A percentile compares a stretch with the other conserved stretches of the same genome.
These are phyloP conservation scores for Oryza glumipatula DNA, from an alignment of 176 grass and related monocot species.

Conservation along the genomic window DNA sequence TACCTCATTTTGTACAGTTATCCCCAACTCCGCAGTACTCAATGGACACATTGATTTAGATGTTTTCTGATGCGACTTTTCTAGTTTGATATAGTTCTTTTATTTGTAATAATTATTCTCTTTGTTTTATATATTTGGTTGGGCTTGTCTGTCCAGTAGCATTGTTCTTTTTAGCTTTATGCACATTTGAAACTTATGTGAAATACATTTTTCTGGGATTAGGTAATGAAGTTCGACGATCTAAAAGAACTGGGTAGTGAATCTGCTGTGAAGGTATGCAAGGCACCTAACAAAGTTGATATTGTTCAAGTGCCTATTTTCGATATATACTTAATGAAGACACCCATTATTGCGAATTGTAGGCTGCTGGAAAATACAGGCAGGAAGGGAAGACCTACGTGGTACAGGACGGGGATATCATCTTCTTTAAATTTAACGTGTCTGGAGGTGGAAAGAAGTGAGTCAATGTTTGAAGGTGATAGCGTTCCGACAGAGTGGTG, in stretches of 20 bases:
- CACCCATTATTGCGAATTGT: not conserved
- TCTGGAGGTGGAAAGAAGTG: constrained; percentile 97
- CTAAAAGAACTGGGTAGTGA: constrained; percentile 87
- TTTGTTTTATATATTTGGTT: not conserved
- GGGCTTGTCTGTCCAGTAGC: not conserved
- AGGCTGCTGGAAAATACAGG: constrained; percentile 96
- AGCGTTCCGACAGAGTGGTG: not conserved
- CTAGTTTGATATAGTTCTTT: constrained; percentile 4
- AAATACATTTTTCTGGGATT: constrained; percentile 20
- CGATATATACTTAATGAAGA: not conserved
- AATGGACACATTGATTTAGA: constrained; percentile 3
- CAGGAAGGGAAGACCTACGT: constrained; percentile 99
- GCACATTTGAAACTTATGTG: constrained; percentile 10
- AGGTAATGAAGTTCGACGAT: constrained; percentile 99
- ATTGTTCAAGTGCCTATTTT: not conserved
- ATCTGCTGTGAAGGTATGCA: constrained; percentile 83
- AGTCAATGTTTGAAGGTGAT: constrained; percentile 7
- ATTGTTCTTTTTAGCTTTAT: not conserved
- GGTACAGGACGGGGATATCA: constrained; percentile 92
- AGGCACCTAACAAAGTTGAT: not conserved
- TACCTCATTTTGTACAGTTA: not conserved
- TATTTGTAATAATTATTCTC: not conserved
- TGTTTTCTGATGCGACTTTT: not conserved
- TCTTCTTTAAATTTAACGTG: constrained; percentile 99
- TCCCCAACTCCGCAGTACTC: not conserved